These are phyloP conservation scores for Candida maltosa DNA, from an alignment of 805 yeast species.

Conservation along the genomic window DNA sequence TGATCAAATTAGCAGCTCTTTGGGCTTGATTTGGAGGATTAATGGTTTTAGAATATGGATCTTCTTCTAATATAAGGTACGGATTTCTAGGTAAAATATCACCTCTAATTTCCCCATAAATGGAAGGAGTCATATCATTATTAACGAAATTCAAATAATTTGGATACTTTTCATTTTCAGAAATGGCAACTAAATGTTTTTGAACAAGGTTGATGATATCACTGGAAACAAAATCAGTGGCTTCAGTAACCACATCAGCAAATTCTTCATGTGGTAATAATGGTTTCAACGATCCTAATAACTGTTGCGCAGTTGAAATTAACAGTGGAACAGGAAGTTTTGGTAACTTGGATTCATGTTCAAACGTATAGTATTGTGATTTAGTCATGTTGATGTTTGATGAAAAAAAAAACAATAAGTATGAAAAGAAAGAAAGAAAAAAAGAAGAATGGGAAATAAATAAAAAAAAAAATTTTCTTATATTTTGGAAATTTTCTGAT, in stretches of 20 bases:
- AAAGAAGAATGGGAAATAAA: not conserved
- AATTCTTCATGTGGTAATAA: slow-evolving; percentile 53
- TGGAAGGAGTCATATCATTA: slow-evolving; percentile 49
- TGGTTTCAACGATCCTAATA: slow-evolving; percentile 58
- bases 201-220: slow-evolving; percentile 47
- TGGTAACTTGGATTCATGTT: slow-evolving; percentile 46
- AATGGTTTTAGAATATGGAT: slow-evolving; percentile 54
- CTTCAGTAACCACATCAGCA: slow-evolving; percentile 36
- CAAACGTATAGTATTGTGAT: slow-evolving; percentile 24
- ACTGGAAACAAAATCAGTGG: slow-evolving; percentile 45
- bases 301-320: slow-evolving; percentile 46
- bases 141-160: slow-evolving; percentile 57
- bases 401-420: too few relatives aligned
- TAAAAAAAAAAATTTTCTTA: not conserved
- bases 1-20: slow-evolving; percentile 63
- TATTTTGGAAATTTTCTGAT: not conserved
- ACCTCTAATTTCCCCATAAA: slow-evolving; percentile 61
- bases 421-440: not conserved
- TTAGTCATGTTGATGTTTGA: not conserved
- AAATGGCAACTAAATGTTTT: slow-evolving; percentile 47
- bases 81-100: slow-evolving; percentile 77
- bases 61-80: slow-evolving; percentile 69
- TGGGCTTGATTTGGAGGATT: slow-evolving; percentile 66
- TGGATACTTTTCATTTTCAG: slow-evolving; percentile 33
- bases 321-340: slow-evolving; percentile 62